These are phyloP conservation scores for Aegilops bicornis DNA, from an alignment of 176 grass and related monocot genomes.

Conservation along the genomic window DNA sequence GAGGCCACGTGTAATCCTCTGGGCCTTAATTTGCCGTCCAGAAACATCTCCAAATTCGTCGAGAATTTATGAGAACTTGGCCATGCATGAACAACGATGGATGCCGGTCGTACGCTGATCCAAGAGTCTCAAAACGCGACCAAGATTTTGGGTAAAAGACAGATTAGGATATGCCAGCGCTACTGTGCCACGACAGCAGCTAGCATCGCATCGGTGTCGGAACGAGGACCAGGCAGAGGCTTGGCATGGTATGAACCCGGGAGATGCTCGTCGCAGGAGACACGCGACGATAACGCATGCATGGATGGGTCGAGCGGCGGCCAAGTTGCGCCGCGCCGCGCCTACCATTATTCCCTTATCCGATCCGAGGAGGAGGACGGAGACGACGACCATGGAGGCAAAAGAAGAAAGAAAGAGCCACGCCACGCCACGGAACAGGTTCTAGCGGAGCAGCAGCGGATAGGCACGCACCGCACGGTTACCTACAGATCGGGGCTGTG, in stretches of 20 bases:
- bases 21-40: too few species aligned
- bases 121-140: too few species aligned
- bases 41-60: too few species aligned
- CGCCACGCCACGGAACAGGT: neutral
- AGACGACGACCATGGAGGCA: neutral
- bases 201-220: too few species aligned
- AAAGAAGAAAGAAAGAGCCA: neutral
- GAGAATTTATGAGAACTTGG: too few species aligned
- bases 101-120: too few species aligned
- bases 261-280: neutral
- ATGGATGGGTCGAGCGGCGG: neutral
- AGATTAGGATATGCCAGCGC: too few species aligned
- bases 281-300: neutral
- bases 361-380: neutral
- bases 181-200: too few species aligned
- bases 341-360: neutral
- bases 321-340: neutral
- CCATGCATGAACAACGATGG: too few species aligned
- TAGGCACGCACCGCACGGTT: neutral
- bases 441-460: neutral
- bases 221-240: too few species aligned
- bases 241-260: neutral
- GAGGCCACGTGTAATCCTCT: neutral
- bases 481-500: constrained; percentile 19
- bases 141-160: too few species aligned